Base-by-base conservation (phyloP, 2,329 filamentous ascomycete species). In the Xylariomycetidae sp. region DNA sequence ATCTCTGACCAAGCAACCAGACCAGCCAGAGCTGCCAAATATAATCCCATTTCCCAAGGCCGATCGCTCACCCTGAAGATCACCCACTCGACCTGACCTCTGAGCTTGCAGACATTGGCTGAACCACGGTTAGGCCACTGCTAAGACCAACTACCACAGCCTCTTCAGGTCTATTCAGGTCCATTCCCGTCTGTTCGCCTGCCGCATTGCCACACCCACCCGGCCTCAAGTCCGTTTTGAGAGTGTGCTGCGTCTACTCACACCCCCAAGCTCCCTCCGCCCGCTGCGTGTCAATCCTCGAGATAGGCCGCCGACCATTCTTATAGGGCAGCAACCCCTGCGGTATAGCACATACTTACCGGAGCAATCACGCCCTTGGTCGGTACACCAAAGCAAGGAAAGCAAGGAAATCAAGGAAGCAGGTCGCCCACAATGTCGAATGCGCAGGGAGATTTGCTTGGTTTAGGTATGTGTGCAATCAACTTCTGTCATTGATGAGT, bases 391-490 rank as follows among this genome's bases (percentile, higher is more conserved):
- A 37, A 25, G 24, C 12, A 35, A 34, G 29, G 31, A 32, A 42
- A 32, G 42, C 38, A 30, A 37, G 38, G 32, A 31, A 20, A 34
- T 31, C 19, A 35, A 29, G 19, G 14, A 36, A 40, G 34, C 39
- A 42, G 39, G 32, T 36, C 37, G 34, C 22, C 32, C 32, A 38
- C 27, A 22, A 43, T 43, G 37, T 38, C 42, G 8, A 25, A 37
- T 29, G 40, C 38, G 37, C 40, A 43, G 35, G 42, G 42, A 25
- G 42, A 45, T 35, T 32, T 45, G 33, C 42, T 45, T 13, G 42
- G 42, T 35, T 31, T 45, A 43, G 42, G 42, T 45, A 45, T 43
- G 37, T 36, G 40, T n/a, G n/a, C 25, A 29, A 18, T 25, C 26
- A 36, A 31, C 25, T 25, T 19, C 26, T 23, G 23, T 32, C 31